Evolutionary conservation across 2,329 filamentous ascomycete genomes (phyloP).

Genomic region (Cladobotryum mycophilum): DNA sequence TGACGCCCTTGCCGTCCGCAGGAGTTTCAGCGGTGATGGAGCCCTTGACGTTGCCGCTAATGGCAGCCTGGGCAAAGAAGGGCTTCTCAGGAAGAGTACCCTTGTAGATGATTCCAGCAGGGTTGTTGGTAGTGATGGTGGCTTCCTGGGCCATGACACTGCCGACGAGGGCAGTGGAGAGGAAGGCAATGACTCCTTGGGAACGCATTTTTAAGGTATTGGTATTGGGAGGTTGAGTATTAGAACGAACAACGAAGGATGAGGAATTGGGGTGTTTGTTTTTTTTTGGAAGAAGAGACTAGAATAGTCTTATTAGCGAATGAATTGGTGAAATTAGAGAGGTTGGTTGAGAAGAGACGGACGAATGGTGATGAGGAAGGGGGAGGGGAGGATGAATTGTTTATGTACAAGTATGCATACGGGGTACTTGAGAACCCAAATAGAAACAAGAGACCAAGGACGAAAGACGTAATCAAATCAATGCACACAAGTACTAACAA

Average conservation of each 20-base stretch:
- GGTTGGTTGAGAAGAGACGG: neutral
- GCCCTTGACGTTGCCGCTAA: conserved; percentile 50
- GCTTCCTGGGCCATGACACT: conserved; percentile 38
- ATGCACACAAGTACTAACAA: neutral
- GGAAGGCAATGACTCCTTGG: conserved; percentile 16
- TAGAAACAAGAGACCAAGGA: no score
- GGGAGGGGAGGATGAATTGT: no score
- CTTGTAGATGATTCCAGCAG: conserved; percentile 44
- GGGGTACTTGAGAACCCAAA: no score
- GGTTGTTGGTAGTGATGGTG: conserved; percentile 48
- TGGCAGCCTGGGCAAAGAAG: conserved; percentile 43
- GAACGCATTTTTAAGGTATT: conserved; percentile 4
- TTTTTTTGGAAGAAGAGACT: no score
- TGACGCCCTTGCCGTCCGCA: conserved; percentile 47
- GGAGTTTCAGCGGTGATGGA: conserved; percentile 41
- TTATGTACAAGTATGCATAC: no score
- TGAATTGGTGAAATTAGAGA: neutral
- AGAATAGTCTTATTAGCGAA: no score
- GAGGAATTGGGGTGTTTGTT: no score
- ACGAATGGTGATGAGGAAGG: no score
- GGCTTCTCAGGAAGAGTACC: conserved; percentile 49
- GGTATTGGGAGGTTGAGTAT: neutral
- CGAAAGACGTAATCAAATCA: no score
- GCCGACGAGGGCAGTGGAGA: conserved; percentile 24
- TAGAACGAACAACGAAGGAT: neutral